phyloP scores from a whole-genome alignment of 2,329 filamentous ascomycete genomes.

The Trematosphaeria pertusa region DNA sequence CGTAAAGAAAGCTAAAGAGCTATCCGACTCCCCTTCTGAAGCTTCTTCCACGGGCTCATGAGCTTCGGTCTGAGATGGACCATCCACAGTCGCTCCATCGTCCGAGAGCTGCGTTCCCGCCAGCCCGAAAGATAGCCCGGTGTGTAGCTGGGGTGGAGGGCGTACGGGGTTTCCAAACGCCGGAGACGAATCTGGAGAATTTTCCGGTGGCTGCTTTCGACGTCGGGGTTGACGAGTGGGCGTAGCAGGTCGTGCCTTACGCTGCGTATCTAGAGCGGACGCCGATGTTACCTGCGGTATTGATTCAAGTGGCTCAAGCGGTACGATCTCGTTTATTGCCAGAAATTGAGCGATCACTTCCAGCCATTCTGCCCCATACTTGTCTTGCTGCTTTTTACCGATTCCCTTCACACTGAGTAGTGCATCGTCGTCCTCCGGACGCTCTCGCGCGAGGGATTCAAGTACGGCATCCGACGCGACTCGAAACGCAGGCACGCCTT shows the following conservation, averaged over 20 bases:
- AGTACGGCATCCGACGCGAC: constrained; percentile 35
- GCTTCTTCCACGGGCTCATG: too few species aligned
- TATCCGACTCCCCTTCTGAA: constrained; percentile 10
- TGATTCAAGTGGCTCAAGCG: not conserved
- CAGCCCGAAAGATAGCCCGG: constrained; percentile 26
- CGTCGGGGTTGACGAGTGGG: not conserved
- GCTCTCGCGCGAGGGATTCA: constrained; percentile 26
- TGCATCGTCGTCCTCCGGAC: constrained; percentile 23
- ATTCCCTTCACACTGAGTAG: constrained; percentile 36
- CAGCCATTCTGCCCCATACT: constrained; percentile 38
- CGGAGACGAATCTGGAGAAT: constrained; percentile 26
- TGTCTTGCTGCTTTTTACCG: constrained; percentile 20
- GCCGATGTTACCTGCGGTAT: not conserved
- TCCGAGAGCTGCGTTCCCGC: constrained; percentile 30
- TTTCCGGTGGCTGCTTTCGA: not conserved
- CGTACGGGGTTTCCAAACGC: constrained; percentile 28
- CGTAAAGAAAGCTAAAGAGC: constrained; percentile 26
- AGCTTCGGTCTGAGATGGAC: not conserved
- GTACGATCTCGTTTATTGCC: constrained; percentile 8
- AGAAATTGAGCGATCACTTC: constrained; percentile 29
- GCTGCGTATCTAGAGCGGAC: too few species aligned
- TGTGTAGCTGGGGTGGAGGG: constrained; percentile 21
- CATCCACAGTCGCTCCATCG: not conserved
- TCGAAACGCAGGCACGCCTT: constrained; percentile 13
- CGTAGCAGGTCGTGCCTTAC: constrained; percentile 2